Evolutionary conservation across 352 stramenopile genomes (phyloP), one percentile per base, ranked within the genome.

Genomic region (Pythium chondricola): DNA sequence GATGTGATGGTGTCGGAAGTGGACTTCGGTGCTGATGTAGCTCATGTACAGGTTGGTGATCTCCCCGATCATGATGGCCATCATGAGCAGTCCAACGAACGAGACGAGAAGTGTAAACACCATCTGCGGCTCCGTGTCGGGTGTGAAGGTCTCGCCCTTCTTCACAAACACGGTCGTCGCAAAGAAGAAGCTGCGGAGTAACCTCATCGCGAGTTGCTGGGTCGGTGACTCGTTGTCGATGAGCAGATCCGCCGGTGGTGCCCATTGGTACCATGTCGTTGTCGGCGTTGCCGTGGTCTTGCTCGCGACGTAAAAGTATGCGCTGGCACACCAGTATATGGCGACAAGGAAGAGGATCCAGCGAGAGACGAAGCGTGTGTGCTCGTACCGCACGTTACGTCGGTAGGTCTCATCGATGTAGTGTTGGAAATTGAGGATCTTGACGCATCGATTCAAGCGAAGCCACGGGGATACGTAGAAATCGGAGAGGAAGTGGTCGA

Each of bases 1-100:
- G 25, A 81, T 74, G 41, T 85, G 68, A 24, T 73, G 71, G 27
- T 77, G 74, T 13, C 71, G 71, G 41, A 85, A 85, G 40, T 81
- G 64, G 10, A 85, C 71, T 43, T 85, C 69, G 52, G 83, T 78
- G 56, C 69, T 68, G 43, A 72, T 80, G 52, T 66, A 78, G 18
- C 65, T 81, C 0, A 69, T 43, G 63, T 82, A 83, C 13, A 85
- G 24, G 10, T 69, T 79, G 0, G 71, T 65, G 26, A 76, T 59
- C 38, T 83, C 69, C 3, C 65, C 59, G 37, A 85, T 69, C 56
- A 85, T 71, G 40, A 76, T 71, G 0, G 71, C 63, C 61, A 81
- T 65, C 18, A 63, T 27, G 11, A 83, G 35, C 7, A 83, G 43
- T 0, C 74, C 69, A 1, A 69, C 24, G 18, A 83, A 67, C 6